Conservation (phyloP, 371 early-diverging fungal genomes). For the Zychaea mexicana region DNA sequence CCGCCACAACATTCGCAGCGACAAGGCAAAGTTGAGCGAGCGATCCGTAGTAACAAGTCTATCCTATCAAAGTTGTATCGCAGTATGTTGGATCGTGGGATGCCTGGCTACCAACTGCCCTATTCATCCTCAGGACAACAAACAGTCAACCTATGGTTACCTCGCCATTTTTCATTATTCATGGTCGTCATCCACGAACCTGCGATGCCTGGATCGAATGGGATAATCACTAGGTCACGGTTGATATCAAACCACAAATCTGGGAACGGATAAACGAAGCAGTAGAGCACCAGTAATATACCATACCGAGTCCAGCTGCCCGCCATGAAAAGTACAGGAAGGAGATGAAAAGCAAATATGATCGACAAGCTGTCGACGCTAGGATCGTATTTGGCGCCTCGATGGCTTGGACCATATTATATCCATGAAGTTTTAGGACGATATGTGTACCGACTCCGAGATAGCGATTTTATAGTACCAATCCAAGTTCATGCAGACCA, state of each 20-base stretch:
- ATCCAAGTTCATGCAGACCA: background rate
- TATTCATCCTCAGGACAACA: background rate
- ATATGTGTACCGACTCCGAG: background rate
- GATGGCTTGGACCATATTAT: background rate
- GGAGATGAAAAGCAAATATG: background rate
- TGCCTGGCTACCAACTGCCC: background rate
- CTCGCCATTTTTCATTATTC: background rate
- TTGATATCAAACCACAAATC: background rate
- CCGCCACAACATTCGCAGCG: background rate
- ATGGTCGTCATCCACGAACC: background rate
- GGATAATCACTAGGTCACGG: background rate
- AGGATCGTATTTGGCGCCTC: background rate
- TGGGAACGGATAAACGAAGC: background rate
- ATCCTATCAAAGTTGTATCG: background rate
- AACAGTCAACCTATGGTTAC: background rate
- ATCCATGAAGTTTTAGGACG: background rate
- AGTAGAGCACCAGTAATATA: background rate
- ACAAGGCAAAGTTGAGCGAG: background rate
- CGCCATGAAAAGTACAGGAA: background rate
- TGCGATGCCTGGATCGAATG: background rate
- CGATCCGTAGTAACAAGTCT: background rate
- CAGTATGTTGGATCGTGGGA: background rate
- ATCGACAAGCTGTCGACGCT: background rate
- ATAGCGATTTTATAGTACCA: background rate
- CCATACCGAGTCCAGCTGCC: background rate